phyloP scores from a whole-genome alignment of 192 early-diverging fungal genomes.

The Backusella luteola region DNA sequence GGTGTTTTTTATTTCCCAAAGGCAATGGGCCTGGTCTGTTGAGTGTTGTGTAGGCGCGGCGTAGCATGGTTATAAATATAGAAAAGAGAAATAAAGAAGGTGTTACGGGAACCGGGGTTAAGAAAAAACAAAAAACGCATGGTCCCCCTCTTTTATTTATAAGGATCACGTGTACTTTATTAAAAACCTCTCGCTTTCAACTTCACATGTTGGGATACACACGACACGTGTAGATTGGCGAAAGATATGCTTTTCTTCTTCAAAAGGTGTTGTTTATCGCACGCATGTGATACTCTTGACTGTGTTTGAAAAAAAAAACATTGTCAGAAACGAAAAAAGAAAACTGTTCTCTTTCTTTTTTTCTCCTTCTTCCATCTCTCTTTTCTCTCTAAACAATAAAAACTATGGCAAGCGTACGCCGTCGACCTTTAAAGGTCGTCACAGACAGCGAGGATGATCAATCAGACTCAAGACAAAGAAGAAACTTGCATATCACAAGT shows the following conservation, averaged over 20 bases:
- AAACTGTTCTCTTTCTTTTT: background rate
- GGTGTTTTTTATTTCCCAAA: conserved; percentile 61
- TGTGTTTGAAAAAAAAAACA: conserved; percentile 11
- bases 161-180: conserved; percentile 66
- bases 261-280: background rate
- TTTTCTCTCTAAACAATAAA: background rate
- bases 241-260: background rate
- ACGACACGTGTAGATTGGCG: background rate
- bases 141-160: conserved; percentile 66
- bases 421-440: conserved; percentile 24
- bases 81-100: conserved; percentile 6
- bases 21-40: conserved; percentile 65
- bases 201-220: conserved; percentile 3
- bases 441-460: conserved; percentile 40
- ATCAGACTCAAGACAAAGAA: conserved; percentile 23
- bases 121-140: conserved; percentile 50
- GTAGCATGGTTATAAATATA: conserved; percentile 4
- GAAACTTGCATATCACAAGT: conserved; percentile 23
- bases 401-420: conserved; percentile 4
- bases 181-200: background rate
- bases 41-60: conserved; percentile 24
- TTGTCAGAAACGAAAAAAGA: conserved; percentile 4
- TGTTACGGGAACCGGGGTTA: conserved; percentile 37
- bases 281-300: conserved; percentile 6
- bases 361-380: conserved; percentile 17